These are phyloP conservation scores for Calcarisporium arbuscula DNA, from an alignment of 2,329 filamentous ascomycete species.

Conservation along the genomic window DNA sequence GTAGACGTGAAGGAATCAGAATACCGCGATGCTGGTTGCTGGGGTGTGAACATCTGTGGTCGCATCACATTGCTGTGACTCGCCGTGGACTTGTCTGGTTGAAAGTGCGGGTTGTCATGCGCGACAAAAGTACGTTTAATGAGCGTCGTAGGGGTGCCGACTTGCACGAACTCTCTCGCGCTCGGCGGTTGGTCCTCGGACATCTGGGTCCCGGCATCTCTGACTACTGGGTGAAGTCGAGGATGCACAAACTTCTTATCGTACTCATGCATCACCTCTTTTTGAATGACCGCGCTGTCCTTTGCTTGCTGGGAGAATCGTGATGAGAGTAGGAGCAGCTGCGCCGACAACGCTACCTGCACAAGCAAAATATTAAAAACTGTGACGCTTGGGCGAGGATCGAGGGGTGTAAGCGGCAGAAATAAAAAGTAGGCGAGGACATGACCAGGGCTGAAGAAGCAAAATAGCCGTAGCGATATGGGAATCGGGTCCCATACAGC, in stretches of 20 bases:
- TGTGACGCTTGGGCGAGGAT: slow-evolving; percentile 77
- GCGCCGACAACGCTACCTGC: slow-evolving; percentile 65
- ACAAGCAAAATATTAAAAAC: slow-evolving; percentile 78
- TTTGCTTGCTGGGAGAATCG: slow-evolving; percentile 79
- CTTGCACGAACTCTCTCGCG: slow-evolving; percentile 36
- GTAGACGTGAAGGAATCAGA: slow-evolving; percentile 28
- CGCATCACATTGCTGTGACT: slow-evolving; percentile 31
- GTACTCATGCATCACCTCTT: slow-evolving; percentile 91
- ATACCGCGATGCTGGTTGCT: slow-evolving; percentile 20
- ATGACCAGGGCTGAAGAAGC: slow-evolving; percentile 88
- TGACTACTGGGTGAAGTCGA: slow-evolving; percentile 71
- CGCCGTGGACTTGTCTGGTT: slow-evolving; percentile 49
- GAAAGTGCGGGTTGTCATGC: slow-evolving; percentile 74
- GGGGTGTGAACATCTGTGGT: slow-evolving; percentile 36
- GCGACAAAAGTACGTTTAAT: slow-evolving; percentile 73
- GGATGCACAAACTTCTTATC: slow-evolving; percentile 94
- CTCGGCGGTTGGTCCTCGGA: slow-evolving; percentile 40
- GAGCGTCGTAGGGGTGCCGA: slow-evolving; percentile 50
- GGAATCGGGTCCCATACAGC: slow-evolving; percentile 90
- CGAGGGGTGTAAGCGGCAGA: slow-evolving; percentile 68
- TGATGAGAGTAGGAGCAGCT: slow-evolving; percentile 67
- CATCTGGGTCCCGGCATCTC: slow-evolving; percentile 74
- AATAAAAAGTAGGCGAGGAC: slow-evolving; percentile 86
- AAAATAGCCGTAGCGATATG: slow-evolving; percentile 74
- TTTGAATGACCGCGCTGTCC: slow-evolving; percentile 77